These are phyloP conservation scores for Croton setiger DNA, from an alignment of 441 rosid genomes.

Conservation along the genomic window DNA sequence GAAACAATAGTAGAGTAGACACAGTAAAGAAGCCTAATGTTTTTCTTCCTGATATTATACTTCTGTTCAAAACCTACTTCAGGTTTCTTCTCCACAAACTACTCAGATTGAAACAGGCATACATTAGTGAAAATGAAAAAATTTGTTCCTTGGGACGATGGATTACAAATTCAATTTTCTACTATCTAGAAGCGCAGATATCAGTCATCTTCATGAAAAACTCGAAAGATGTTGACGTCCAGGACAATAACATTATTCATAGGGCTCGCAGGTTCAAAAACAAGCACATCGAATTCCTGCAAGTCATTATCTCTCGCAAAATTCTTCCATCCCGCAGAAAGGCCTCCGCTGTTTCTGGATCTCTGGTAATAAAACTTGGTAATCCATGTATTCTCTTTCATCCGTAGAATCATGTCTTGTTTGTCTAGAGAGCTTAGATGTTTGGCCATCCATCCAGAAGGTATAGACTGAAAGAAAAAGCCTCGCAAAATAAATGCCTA, in stretches of 20 bases:
- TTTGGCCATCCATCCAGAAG: constrained; percentile 35
- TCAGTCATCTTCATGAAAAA: constrained; percentile 15
- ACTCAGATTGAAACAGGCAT: no score
- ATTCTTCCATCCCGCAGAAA: constrained; percentile 43
- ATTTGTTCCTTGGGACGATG: background rate
- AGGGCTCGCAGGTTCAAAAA: constrained; percentile 30
- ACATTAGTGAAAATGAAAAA: background rate
- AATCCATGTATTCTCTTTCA: constrained; percentile 34
- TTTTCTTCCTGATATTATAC: no score
- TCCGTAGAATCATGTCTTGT: constrained; percentile 37
- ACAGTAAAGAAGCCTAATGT: no score
- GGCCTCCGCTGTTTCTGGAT: constrained; percentile 37
- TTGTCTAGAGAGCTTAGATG: constrained; percentile 27
- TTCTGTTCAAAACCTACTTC: no score
- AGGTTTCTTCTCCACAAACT: no score
- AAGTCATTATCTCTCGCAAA: constrained; percentile 37
- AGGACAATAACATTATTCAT: constrained; percentile 25
- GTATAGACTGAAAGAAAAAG: constrained; percentile 36
- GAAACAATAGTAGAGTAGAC: no score
- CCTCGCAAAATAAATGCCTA: constrained; percentile 9
- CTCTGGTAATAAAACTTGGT: constrained; percentile 29
- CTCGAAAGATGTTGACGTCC: constrained; percentile 36
- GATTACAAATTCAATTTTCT: background rate
- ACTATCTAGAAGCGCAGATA: background rate
- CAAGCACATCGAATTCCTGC: constrained; percentile 39